Percentiles rank a stretch among this genome's conserved stretches.
These are phyloP conservation scores for Malassezia caprae DNA, from an alignment of 1,284 basidiomycete genomes.

Conservation along the genomic window DNA sequence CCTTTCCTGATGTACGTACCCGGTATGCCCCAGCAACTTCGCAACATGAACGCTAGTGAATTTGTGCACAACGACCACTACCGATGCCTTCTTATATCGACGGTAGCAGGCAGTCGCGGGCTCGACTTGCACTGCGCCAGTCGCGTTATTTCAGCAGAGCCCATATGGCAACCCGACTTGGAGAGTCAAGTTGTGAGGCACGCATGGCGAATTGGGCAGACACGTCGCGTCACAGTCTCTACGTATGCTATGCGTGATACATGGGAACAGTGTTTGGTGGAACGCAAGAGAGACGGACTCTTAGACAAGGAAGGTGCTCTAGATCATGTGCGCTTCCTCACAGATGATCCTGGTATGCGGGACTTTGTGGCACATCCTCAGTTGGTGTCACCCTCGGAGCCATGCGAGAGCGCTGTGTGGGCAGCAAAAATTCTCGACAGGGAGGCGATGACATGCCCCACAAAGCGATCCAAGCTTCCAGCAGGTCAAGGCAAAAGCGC, in stretches of 20 bases:
- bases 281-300: neutral
- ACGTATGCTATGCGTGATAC: slow-evolving; percentile 16
- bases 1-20: slow-evolving; percentile 16
- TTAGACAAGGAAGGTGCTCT: neutral
- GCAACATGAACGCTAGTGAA: slow-evolving; percentile 11
- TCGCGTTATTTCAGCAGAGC: slow-evolving; percentile 17
- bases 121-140: slow-evolving; percentile 18
- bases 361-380: slow-evolving; percentile 13
- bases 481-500: neutral
- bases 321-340: neutral
- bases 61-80: slow-evolving; percentile 1
- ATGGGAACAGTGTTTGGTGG: slow-evolving; percentile 3
- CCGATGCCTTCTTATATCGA: slow-evolving; percentile 17
- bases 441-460: neutral
- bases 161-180: slow-evolving; percentile 16
- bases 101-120: slow-evolving; percentile 15
- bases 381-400: neutral
- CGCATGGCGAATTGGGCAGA: slow-evolving; percentile 22
- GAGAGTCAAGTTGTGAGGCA: slow-evolving; percentile 20
- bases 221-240: slow-evolving; percentile 6
- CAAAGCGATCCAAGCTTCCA: neutral
- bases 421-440: neutral
- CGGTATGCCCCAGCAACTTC: slow-evolving; percentile 14
- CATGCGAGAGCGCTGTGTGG: neutral
- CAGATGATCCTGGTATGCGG: slow-evolving; percentile 15